phyloP scores from a whole-genome alignment of 2,329 filamentous ascomycete genomes.

The Trichoderma cornu-damae region DNA sequence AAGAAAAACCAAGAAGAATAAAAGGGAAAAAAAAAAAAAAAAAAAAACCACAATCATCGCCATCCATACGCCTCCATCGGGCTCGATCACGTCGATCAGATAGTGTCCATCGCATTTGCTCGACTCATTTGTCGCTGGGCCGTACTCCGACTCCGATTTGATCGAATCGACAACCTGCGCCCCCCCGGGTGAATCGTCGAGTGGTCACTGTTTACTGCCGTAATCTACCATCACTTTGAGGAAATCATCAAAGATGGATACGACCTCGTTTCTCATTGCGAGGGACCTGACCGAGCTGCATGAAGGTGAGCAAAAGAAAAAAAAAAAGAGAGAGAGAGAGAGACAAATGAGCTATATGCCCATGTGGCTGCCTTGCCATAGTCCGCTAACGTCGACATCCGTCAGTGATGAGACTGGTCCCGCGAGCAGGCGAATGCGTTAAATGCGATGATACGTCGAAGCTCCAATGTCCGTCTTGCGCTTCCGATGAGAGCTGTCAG shows the following conservation, averaged over 20 bases:
- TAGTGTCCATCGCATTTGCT: not conserved
- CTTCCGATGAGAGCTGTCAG: conserved; percentile 39
- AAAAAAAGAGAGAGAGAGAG: no score
- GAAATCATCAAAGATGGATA: conserved; percentile 8
- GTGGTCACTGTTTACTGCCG: not conserved
- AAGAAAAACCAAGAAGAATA: not conserved
- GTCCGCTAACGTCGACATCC: conserved; percentile 19
- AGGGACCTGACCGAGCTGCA: conserved; percentile 31
- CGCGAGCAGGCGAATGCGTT: conserved; percentile 41
- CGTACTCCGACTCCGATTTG: not conserved
- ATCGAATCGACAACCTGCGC: not conserved
- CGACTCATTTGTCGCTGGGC: not conserved
- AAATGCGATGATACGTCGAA: conserved; percentile 41
- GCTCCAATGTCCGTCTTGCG: conserved; percentile 44
- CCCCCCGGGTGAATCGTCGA: not conserved
- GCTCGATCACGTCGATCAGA: not conserved
- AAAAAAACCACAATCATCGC: not conserved
- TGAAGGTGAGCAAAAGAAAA: no score
- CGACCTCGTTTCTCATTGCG: conserved; percentile 17
- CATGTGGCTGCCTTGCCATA: not conserved
- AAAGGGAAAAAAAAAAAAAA: not conserved
- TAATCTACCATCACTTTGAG: not conserved
- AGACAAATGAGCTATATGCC: not conserved
- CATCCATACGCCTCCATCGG: not conserved
- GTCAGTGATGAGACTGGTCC: conserved; percentile 32